These are phyloP conservation scores for Epicoccum sorghinum DNA, from an alignment of 2,329 filamentous ascomycete genomes.

Conservation along the genomic window DNA sequence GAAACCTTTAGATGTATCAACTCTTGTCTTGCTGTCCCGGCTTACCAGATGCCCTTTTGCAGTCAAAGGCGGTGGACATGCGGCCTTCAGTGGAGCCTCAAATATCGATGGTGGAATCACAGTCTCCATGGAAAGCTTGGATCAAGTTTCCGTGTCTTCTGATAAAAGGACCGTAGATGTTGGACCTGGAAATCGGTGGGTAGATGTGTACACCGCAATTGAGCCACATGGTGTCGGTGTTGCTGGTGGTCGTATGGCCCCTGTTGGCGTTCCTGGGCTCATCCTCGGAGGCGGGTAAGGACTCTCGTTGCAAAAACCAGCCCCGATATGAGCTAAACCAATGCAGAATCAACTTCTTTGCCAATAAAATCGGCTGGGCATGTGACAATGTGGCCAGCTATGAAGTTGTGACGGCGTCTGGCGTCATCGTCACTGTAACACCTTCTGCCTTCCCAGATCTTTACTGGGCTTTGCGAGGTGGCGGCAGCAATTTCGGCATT, in stretches of 20 bases:
- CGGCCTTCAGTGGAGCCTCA: slow-evolving; percentile 44
- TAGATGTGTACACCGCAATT: slow-evolving; percentile 33
- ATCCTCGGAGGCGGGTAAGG: slow-evolving; percentile 32
- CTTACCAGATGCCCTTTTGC: neutral
- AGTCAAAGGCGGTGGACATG: slow-evolving; percentile 41
- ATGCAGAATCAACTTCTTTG: slow-evolving; percentile 18
- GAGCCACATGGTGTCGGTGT: slow-evolving; percentile 27
- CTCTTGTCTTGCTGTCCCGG: slow-evolving; percentile 16
- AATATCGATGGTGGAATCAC: slow-evolving; percentile 52
- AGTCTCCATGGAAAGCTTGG: slow-evolving; percentile 47
- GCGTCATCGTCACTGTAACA: slow-evolving; percentile 21
- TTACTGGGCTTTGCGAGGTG: slow-evolving; percentile 41
- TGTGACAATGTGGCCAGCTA: neutral
- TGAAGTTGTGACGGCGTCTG: slow-evolving; percentile 19
- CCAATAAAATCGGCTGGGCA: slow-evolving; percentile 13
- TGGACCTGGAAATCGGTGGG: slow-evolving; percentile 44
- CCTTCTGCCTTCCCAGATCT: slow-evolving; percentile 20
- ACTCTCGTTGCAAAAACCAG: neutral
- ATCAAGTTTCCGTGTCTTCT: slow-evolving; percentile 27
- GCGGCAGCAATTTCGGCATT: slow-evolving; percentile 32
- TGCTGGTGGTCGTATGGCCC: slow-evolving; percentile 37
- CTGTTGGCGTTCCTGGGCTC: slow-evolving; percentile 41
- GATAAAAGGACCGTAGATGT: slow-evolving; percentile 30
- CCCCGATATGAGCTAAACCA: neutral
- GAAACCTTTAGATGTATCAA: slow-evolving; percentile 15